Percentiles rank a stretch among this genome's conserved stretches.
Evolutionary conservation across 2,329 filamentous ascomycete species (phyloP).

Genomic region (Diatrype stigma): DNA sequence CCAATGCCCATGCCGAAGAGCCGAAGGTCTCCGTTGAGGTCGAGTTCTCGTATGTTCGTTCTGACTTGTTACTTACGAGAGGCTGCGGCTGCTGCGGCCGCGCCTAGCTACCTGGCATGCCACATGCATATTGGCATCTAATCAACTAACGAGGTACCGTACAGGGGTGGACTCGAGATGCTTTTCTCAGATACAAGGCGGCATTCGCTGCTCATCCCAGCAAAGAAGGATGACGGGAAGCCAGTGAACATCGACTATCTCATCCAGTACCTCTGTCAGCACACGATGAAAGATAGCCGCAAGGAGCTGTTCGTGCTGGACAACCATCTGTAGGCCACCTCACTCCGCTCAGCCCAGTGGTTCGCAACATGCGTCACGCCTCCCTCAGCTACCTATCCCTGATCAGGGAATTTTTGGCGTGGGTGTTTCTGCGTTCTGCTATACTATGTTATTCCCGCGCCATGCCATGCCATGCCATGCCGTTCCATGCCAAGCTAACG

Average conservation of each 20-base stretch:
- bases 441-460: too few relatives aligned
- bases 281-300: slow-evolving; percentile 79
- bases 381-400: neutral
- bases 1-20: neutral
- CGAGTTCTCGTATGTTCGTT: slow-evolving; percentile 55
- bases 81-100: too few relatives aligned
- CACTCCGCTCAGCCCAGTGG: too few relatives aligned
- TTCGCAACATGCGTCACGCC: neutral
- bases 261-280: slow-evolving; percentile 72
- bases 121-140: slow-evolving; percentile 10
- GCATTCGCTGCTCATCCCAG: slow-evolving; percentile 66
- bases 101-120: too few relatives aligned
- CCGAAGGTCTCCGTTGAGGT: slow-evolving; percentile 53
- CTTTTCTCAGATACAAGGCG: slow-evolving; percentile 81
- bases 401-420: neutral
- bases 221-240: slow-evolving; percentile 52
- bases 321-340: slow-evolving; percentile 73
- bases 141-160: slow-evolving; percentile 12
- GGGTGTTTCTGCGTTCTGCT: too few relatives aligned
- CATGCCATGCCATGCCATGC: too few relatives aligned
- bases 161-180: slow-evolving; percentile 86
- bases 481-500: slow-evolving; percentile 12
- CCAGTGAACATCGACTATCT: slow-evolving; percentile 70
- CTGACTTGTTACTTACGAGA: too few relatives aligned
- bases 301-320: slow-evolving; percentile 89